These are phyloP conservation scores for Metroxylon sagu DNA, from an alignment of 176 grass and related monocot species.

Conservation along the genomic window DNA sequence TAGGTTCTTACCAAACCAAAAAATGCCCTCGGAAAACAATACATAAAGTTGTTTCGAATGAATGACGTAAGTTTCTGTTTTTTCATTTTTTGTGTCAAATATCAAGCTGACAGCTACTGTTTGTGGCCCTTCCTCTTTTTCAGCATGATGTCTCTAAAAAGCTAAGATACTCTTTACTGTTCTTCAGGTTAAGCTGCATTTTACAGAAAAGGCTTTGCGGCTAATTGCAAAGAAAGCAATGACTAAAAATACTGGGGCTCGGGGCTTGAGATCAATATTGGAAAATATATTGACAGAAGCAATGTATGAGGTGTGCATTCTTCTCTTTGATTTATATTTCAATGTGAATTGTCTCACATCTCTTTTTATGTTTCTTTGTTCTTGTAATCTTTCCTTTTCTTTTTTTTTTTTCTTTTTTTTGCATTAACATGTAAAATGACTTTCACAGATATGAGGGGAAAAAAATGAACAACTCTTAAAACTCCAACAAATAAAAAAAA, in stretches of 20 bases:
- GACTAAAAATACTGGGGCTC: slow-evolving; percentile 50
- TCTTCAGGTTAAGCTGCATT: slow-evolving; percentile 57
- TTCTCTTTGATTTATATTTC: neutral
- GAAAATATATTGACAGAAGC: slow-evolving; percentile 58
- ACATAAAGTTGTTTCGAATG: slow-evolving; percentile 63
- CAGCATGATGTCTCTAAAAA: no score
- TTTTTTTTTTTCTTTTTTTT: no score
- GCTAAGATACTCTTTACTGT: slow-evolving; percentile 6
- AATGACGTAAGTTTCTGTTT: slow-evolving; percentile 41
- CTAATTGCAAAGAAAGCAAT: slow-evolving; percentile 61
- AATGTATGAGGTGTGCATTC: slow-evolving; percentile 62
- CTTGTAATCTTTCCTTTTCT: neutral
- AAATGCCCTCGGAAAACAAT: slow-evolving; percentile 58
- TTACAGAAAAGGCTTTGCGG: slow-evolving; percentile 43
- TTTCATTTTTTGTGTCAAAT: neutral
- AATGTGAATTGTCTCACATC: no score
- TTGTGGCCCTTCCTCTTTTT: neutral
- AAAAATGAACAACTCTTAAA: no score
- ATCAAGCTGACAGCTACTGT: no score
- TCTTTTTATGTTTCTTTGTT: neutral
- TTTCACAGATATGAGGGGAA: no score
- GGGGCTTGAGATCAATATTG: slow-evolving; percentile 58
- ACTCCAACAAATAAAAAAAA: no score
- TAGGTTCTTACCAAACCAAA: slow-evolving; percentile 63
- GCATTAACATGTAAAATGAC: no score